Base-by-base conservation (phyloP, 2,329 filamentous ascomycete species). In the Eurotiales sp. region DNA sequence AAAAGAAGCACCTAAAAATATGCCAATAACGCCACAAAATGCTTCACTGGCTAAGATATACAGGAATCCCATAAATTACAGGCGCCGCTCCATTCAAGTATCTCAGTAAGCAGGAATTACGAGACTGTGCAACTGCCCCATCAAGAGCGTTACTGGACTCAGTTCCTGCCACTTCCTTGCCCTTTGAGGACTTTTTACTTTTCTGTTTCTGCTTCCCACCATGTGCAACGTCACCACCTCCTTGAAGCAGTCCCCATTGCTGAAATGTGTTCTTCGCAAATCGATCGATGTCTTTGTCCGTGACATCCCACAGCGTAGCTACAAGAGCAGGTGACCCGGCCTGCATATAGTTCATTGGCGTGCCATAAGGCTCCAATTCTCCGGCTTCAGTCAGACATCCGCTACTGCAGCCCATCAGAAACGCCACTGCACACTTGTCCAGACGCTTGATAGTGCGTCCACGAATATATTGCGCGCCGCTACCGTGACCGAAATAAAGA, bases 231-330 rank as follows among this genome's bases (percentile, higher is more conserved):
- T 22, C 21, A 22, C 42, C 27, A 39, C 39, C 43, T 68, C 52
- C 78, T 78, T 68, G 60, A 60, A 87, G 74, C 6, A 99, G 68
- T 0, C 93, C 93, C 93, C 93, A 99, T 61, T 86, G 80, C 65
- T 93, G 87, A 66, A 96, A 87, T 2, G 87, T 76, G 22, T 80
- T 78, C 29, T 86, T 83, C 0, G 91, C 88, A 68, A 96, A 95
- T 15, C 91, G 87, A 73, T 99, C 95, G 67, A 96, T 96, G 68
- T 99, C 93, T 62, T 88, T 88, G 67, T 99, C 93, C 8, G 93
- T 99, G 45, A 99, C 93, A 69, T 99, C 93, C 93, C 93, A 99
- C 32, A 99, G 77, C 14, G 91, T 96, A 41, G 90, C 93, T 2
- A 97, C 84, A 8, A 97, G 83, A 0, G 92, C 90, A 3, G 90